phyloP scores from a whole-genome alignment of 129 eudicot species.

The Centrapalus pauciflorus region DNA sequence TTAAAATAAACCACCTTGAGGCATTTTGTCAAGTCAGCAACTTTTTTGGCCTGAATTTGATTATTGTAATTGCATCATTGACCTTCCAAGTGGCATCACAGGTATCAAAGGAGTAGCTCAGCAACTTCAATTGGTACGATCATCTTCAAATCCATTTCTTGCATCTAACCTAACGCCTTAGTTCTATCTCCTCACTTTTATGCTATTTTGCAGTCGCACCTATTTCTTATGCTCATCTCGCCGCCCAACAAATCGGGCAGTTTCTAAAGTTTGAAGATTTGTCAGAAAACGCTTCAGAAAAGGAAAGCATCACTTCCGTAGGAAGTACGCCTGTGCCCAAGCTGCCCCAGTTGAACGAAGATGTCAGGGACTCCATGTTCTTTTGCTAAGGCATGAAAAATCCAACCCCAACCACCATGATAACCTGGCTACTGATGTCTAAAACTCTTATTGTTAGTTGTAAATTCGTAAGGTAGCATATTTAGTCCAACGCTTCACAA shows the following conservation, averaged over 20 bases:
- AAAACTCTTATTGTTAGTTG: conserved; percentile 12
- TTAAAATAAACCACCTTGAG: background rate
- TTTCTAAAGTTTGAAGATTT: conserved; percentile 64
- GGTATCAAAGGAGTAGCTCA: conserved; percentile 79
- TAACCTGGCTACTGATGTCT: background rate
- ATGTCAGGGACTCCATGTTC: conserved; percentile 80
- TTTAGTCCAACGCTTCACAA: background rate
- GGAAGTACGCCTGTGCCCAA: conserved; percentile 48
- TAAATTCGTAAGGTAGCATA: conserved; percentile 23
- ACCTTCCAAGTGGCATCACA: conserved; percentile 22
- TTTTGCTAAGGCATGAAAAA: conserved; percentile 54
- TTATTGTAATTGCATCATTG: background rate
- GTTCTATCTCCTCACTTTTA: background rate
- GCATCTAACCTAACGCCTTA: background rate
- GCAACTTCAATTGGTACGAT: conserved; percentile 78
- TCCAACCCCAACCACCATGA: background rate
- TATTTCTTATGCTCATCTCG: conserved; percentile 85
- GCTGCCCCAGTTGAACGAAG: conserved; percentile 66
- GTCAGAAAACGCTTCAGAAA: conserved; percentile 45
- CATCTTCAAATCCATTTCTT: background rate
- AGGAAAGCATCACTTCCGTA: conserved; percentile 35
- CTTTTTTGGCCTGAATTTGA: background rate
- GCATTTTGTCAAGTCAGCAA: background rate
- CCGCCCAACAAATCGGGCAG: conserved; percentile 86
- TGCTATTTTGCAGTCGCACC: conserved; percentile 70